These are phyloP conservation scores for Xerocomus brunneocitrinus DNA, from an alignment of 768 basidiomycete species.

Conservation along the genomic window DNA sequence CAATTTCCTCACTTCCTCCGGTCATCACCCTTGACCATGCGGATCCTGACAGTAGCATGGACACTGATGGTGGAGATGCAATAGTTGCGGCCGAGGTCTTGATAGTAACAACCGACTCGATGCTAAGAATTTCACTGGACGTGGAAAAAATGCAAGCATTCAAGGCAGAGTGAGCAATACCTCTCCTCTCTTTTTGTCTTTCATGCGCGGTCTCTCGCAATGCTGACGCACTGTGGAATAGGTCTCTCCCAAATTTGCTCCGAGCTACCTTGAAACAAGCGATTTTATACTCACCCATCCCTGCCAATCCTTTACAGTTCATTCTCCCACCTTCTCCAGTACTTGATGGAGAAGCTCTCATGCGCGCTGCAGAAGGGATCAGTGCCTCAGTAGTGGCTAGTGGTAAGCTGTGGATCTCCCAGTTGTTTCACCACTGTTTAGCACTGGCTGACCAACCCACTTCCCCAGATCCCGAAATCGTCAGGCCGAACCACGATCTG, in stretches of 20 bases:
- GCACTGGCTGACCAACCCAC: background rate
- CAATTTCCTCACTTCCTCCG: constrained; percentile 48
- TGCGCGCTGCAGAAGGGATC: constrained; percentile 74
- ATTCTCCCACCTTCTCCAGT: constrained; percentile 66
- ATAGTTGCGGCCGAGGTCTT: constrained; percentile 19
- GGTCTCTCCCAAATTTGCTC: constrained; percentile 61
- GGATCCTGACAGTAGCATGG: constrained; percentile 11
- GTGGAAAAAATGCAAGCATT: constrained; percentile 57
- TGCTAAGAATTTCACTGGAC: constrained; percentile 64
- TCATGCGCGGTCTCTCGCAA: background rate
- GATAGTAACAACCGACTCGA: constrained; percentile 56
- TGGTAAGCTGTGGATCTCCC: constrained; percentile 37
- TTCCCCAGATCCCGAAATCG: constrained; percentile 55
- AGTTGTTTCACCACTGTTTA: background rate
- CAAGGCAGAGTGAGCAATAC: constrained; percentile 52
- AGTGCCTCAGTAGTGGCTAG: constrained; percentile 70
- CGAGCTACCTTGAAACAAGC: constrained; percentile 82
- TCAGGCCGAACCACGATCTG: constrained; percentile 74
- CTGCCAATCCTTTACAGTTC: constrained; percentile 77
- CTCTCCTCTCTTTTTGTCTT: background rate
- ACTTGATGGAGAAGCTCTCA: constrained; percentile 71
- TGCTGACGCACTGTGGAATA: constrained; percentile 35
- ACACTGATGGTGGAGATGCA: constrained; percentile 5
- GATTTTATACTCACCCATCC: constrained; percentile 68
- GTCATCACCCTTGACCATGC: constrained; percentile 19